Evolutionary conservation across 306 rosid genomes (phyloP), one percentile per base, ranked within the genome.

Genomic region (Astragalus glycyphyllos): DNA sequence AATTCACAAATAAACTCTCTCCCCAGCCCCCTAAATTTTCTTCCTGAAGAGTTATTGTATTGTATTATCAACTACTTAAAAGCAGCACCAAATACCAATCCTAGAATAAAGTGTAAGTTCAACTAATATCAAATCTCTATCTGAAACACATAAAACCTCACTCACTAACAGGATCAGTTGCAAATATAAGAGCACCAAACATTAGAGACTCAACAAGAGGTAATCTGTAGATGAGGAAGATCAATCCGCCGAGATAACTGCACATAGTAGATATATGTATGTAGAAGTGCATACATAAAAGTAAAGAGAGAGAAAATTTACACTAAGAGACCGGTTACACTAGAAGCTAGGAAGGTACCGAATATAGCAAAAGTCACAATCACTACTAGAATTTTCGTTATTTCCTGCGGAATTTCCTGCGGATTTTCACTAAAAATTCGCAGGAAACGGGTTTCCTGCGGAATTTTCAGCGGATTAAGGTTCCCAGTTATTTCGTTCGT

Each of bases 121-220:
- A 65, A 20, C 20, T 45, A 37, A 65, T 65, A 56, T 23, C 55
- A 64, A 45, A 23, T 42, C 42, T 42, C 69, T 23, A 15, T 16
- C 16, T 40, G 7, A 61, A 32, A 35, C 13, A 57, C 26, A 64
- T 10, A 46, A 46, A 26, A 26, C 3, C 31, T 1, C 31, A 26
- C 4, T 26, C 4, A 4, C 3, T 94, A 69, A 94, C 99, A 4
- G 99, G 97, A 81, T 94, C 99, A 0, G 99, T 94, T 46, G 99
- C 99, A 17, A 96, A 94, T 83, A 94, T 94, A 75, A 94, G 97
- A 79, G 99, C 89, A 59, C 99, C 99, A 71, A 94, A 94, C 99
- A 94, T 94, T 70, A 94, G 83, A 81, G 97, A 89, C 81, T 94
- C 99, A 44, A 91, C 96, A n/a, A 94, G 87, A 12, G 99, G 99